phyloP scores from a whole-genome alignment of 2,329 filamentous ascomycete species.

The Pseudogymnoascus sp. region DNA sequence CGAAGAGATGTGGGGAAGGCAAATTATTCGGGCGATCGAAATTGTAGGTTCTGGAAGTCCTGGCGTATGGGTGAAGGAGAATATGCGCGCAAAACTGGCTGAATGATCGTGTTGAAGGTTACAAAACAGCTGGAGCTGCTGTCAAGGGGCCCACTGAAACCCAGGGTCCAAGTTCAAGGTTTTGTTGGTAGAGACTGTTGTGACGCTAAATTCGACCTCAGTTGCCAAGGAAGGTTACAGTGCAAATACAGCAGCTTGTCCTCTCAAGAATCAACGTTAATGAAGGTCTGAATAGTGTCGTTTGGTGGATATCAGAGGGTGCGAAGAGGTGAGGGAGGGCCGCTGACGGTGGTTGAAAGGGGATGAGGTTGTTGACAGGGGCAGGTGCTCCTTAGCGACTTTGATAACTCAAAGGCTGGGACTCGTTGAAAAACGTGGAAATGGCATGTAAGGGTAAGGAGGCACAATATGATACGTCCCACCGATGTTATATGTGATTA shows the following conservation, averaged over 20 bases:
- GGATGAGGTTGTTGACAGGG: conserved; percentile 9
- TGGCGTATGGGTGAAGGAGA: background rate
- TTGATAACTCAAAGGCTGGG: conserved; percentile 5
- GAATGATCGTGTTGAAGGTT: conserved; percentile 7
- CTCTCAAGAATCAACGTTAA: background rate
- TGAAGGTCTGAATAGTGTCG: background rate
- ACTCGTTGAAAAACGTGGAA: conserved; percentile 1
- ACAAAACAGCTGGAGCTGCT: conserved; percentile 1
- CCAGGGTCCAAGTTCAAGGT: conserved; percentile 2
- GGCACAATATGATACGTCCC: background rate
- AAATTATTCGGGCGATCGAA: background rate
- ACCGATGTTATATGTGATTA: background rate
- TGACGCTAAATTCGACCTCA: background rate
- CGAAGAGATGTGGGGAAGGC: background rate
- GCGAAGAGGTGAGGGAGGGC: background rate
- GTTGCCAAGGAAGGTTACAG: background rate
- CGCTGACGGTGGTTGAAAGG: background rate
- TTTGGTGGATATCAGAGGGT: conserved; percentile 1
- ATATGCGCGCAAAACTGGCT: background rate
- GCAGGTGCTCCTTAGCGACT: conserved; percentile 3
- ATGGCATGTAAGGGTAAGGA: background rate
- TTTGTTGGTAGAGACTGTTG: conserved; percentile 4
- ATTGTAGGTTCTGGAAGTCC: conserved; percentile 1
- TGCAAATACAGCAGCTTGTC: background rate
- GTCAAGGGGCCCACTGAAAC: conserved; percentile 7